Conservation (phyloP, 768 basidiomycete species). For the Lactarius sp. region DNA sequence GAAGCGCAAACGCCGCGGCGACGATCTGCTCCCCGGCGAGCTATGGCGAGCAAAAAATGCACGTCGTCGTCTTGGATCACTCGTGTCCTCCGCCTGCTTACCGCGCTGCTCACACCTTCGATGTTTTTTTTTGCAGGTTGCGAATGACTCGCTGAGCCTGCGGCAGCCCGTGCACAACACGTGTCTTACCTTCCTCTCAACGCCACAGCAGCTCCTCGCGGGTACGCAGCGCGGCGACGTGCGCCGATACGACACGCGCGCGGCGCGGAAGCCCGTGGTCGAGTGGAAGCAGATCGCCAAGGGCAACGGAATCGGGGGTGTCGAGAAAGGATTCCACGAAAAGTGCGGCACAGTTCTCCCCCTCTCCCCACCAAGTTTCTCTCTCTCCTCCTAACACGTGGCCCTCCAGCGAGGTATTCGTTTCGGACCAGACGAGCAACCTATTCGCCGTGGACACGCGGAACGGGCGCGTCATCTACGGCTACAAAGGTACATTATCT, state of each 20-base stretch:
- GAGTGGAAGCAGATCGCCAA: constrained; percentile 60
- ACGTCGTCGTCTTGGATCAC: constrained; percentile 13
- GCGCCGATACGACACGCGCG: constrained; percentile 71
- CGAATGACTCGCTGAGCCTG: constrained; percentile 70
- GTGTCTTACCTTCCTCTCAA: constrained; percentile 54
- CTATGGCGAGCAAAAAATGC: constrained; percentile 85
- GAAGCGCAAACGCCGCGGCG: constrained; percentile 46
- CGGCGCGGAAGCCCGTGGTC: constrained; percentile 59
- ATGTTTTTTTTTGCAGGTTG: constrained; percentile 40
- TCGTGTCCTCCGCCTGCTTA: no score
- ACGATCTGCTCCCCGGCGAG: constrained; percentile 63
- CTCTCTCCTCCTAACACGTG: neutral
- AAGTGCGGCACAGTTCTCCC: constrained; percentile 48
- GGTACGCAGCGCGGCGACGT: constrained; percentile 74
- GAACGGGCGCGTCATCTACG: constrained; percentile 56
- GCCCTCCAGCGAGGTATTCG: constrained; percentile 55
- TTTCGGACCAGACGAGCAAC: constrained; percentile 60
- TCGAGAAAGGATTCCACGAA: constrained; percentile 56
- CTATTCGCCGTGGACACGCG: constrained; percentile 65
- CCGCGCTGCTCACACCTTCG: neutral
- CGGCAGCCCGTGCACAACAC: constrained; percentile 78
- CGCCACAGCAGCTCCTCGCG: constrained; percentile 51
- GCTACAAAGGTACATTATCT: constrained; percentile 53
- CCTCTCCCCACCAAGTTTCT: neutral
- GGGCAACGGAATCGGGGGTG: constrained; percentile 52